Conservation (phyloP, 192 early-diverging fungal genomes). For the Spizellomyces sp. region DNA sequence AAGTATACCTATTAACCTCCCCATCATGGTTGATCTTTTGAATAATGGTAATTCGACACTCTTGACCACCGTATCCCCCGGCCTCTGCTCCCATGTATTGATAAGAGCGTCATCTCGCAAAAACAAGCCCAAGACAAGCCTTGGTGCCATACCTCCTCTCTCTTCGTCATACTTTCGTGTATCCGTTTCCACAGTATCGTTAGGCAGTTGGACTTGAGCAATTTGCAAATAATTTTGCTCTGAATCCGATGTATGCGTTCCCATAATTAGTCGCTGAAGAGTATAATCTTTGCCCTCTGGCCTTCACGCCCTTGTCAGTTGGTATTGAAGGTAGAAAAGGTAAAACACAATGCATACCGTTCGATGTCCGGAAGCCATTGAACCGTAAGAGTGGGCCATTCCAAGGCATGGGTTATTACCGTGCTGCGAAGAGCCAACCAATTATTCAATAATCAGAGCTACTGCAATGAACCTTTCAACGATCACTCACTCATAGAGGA, state of each 20-base stretch:
- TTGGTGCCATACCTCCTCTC: slow-evolving; percentile 56
- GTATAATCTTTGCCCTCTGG: slow-evolving; percentile 90
- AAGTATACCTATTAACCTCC: slow-evolving; percentile 80
- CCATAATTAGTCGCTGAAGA: slow-evolving; percentile 85
- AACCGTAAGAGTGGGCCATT: slow-evolving; percentile 96
- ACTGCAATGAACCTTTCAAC: neutral
- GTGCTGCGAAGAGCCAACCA: slow-evolving; percentile 46
- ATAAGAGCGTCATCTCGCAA: neutral
- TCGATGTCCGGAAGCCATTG: slow-evolving; percentile 98
- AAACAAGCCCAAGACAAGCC: neutral
- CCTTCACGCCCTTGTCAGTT: slow-evolving; percentile 36
- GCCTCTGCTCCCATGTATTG: slow-evolving; percentile 51
- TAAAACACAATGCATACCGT: slow-evolving; percentile 47
- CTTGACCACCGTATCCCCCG: slow-evolving; percentile 79
- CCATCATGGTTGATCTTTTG: slow-evolving; percentile 97
- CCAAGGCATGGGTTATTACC: slow-evolving; percentile 96
- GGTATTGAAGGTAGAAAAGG: no score
- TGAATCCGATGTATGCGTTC: slow-evolving; percentile 95
- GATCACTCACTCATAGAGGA: slow-evolving; percentile 82
- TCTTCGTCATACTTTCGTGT: slow-evolving; percentile 73
- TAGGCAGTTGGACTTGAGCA: slow-evolving; percentile 85
- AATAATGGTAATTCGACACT: slow-evolving; percentile 81
- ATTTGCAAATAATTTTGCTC: slow-evolving; percentile 98
- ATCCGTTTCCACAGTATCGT: slow-evolving; percentile 62
- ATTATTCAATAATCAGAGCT: neutral